Evolutionary conservation across 2,329 filamentous ascomycete genomes (phyloP), one percentile per base, ranked within the genome.

Genomic region (Cladophialophora exuberans): DNA sequence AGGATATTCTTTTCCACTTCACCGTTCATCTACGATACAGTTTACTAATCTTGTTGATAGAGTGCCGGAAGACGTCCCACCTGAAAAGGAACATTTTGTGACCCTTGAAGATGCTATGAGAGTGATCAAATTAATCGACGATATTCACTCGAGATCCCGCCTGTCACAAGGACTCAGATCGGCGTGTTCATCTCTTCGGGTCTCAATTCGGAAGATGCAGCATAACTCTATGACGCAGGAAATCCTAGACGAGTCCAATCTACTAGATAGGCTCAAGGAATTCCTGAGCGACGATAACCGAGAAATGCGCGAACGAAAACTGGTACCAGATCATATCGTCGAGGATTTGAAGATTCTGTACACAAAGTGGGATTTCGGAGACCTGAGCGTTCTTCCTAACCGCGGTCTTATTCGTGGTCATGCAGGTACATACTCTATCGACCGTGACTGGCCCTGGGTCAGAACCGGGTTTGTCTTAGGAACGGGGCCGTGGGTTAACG

Each of bases 401-500:
- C 55, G 62, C 20, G 63, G 62, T 20, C 23, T 49, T 6, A 35
- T 22, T 9, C 18, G 13, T 9, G 13, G 15, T 5, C n/a, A 30
- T 17, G 17, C 26, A 10, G 20, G 41, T 13, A 36, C 23, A 13
- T 44, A 18, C 3, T 30, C 10, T 2, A 15, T 33, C 2, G 50
- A 62, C 10, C 48, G 42, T 1, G 10, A 54, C 10, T 62, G 56
- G 48, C 15, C 33, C 3, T 43, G n/a, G n/a, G n/a, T n/a, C n/a
- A n/a, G n/a, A n/a, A n/a, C n/a, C n/a, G n/a, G n/a, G n/a, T n/a
- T n/a, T n/a, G n/a, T n/a, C n/a, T 36, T 63, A 60, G 23, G 63
- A 62, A 17, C 56, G 59, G 28, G 62, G 62, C 20, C 50, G 59
- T 15, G 46, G 3, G 61, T 61, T 23, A 66, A 66, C 42, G 67